Evolutionary conservation across 176 grass and related monocot species (phyloP), one percentile per base, ranked within the genome.

Genomic region (Canna indica): DNA sequence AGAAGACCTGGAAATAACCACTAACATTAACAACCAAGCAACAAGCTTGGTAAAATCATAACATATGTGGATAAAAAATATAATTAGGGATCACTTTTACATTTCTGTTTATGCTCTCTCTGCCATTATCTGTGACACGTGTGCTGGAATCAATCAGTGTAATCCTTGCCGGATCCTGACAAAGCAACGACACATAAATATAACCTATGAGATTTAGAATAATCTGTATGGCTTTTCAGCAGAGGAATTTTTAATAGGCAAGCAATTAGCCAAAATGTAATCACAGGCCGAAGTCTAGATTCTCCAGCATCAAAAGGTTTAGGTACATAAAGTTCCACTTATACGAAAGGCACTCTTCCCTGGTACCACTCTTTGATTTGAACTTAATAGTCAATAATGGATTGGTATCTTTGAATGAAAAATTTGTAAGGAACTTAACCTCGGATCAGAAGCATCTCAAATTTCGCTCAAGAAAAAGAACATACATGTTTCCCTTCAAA

Each of bases 81-180:
- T 29, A 32, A 68, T 60, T 44, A 45, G 41, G 36, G 36, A 24
- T 31, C 58, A 30, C 53, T 34, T 84, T 80, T 89, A 96, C 92
- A 88, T 74, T 96, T 86, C 88, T 91, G 73, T 96, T 81, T 34
- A 96, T 67, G 61, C 85, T 89, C 57, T 86, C 85, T 91, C 92
- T 88, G 39, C 92, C 92, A 75, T 96, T 91, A 81, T 96, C 88
- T 56, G 78, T 91, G 66, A 96, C 92, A 68, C 85, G 85, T 75
- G 88, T 86, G 79, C 73, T 88, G 47, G 88, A 86, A 68, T 91
- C 85, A 82, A 96, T 86, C 34, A 91, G 38, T 64, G 85, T 88
- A 82, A 83, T 96, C 88, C 88, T 84, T 76, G 84, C 57, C 76
- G 85, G 88, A 83, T 96, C 92, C 88, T 96, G 83, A 62, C 67